Evolutionary conservation across 2,329 filamentous ascomycete genomes (phyloP).

Genomic region (Trichoderma koningii): DNA sequence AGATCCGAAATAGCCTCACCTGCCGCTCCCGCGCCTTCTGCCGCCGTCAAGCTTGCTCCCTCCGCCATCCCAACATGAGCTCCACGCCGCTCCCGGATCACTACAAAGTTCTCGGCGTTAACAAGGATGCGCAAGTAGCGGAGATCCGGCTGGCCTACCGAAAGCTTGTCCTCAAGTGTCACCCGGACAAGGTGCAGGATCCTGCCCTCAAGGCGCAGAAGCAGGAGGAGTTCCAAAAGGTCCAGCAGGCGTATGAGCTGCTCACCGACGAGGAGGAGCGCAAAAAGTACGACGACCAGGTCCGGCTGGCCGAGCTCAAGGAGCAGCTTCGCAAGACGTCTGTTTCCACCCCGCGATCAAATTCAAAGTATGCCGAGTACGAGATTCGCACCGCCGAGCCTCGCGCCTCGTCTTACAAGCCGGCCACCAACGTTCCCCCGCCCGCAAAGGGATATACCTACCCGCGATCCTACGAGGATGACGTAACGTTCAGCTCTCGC

Average conservation of each 20-base stretch:
- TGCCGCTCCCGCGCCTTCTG: slow-evolving; percentile 6
- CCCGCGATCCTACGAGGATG: slow-evolving; percentile 52
- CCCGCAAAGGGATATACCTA: slow-evolving; percentile 41
- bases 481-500: slow-evolving; percentile 42
- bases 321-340: slow-evolving; percentile 53
- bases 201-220: slow-evolving; percentile 74
- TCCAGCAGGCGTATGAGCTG: slow-evolving; percentile 91
- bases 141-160: slow-evolving; percentile 79
- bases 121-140: slow-evolving; percentile 67
- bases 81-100: slow-evolving; percentile 66
- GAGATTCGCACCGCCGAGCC: slow-evolving; percentile 57
- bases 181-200: slow-evolving; percentile 88
- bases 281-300: slow-evolving; percentile 74
- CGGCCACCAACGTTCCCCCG: slow-evolving; percentile 36
- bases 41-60: not conserved
- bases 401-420: slow-evolving; percentile 46
- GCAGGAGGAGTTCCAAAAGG: slow-evolving; percentile 84
- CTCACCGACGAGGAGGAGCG: slow-evolving; percentile 76
- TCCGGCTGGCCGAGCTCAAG: slow-evolving; percentile 66
- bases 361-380: slow-evolving; percentile 42
- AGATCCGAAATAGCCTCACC: slow-evolving; percentile 23
- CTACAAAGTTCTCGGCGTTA: slow-evolving; percentile 74
- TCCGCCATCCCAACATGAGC: slow-evolving; percentile 44
- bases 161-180: slow-evolving; percentile 84
- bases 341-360: slow-evolving; percentile 45